Percentiles rank a stretch among this genome's conserved stretches.
Conservation (phyloP, 1,139 yeast genomes). For the Yamadazyma taylorii region DNA sequence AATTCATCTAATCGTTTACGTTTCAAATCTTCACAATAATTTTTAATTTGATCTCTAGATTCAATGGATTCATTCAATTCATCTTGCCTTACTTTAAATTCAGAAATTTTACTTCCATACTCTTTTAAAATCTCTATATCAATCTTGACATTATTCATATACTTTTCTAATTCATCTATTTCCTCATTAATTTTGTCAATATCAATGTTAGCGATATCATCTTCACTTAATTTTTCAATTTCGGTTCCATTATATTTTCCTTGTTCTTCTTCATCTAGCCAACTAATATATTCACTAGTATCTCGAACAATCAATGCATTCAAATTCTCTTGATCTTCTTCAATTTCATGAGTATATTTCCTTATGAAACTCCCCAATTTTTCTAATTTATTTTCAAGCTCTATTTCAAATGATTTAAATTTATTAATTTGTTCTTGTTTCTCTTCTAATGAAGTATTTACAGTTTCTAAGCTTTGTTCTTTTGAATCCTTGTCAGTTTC, state of each 20-base stretch:
- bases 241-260: constrained; percentile 33
- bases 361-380: constrained; percentile 47
- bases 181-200: constrained; percentile 50
- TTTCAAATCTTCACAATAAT: constrained; percentile 67
- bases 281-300: constrained; percentile 46
- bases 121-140: constrained; percentile 79
- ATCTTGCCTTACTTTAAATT: constrained; percentile 58
- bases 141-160: constrained; percentile 57
- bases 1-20: constrained; percentile 81
- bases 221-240: constrained; percentile 47
- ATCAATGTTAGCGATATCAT: constrained; percentile 54
- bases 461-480: constrained; percentile 35
- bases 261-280: constrained; percentile 47
- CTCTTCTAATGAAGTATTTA: constrained; percentile 50
- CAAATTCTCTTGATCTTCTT: constrained; percentile 38
- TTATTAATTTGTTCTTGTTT: constrained; percentile 56
- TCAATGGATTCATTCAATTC: constrained; percentile 70
- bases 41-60: constrained; percentile 65
- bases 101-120: constrained; percentile 66
- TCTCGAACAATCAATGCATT: constrained; percentile 51
- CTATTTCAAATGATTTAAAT: constrained; percentile 69
- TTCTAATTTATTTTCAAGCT: constrained; percentile 64
- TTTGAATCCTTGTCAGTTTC: constrained; percentile 31
- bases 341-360: constrained; percentile 40
- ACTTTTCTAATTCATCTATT: constrained; percentile 56